A percentile compares a stretch with the other conserved stretches of the same genome.
Conservation (phyloP, 352 stramenopile genomes). For the Thalassiosira mediterranea region DNA sequence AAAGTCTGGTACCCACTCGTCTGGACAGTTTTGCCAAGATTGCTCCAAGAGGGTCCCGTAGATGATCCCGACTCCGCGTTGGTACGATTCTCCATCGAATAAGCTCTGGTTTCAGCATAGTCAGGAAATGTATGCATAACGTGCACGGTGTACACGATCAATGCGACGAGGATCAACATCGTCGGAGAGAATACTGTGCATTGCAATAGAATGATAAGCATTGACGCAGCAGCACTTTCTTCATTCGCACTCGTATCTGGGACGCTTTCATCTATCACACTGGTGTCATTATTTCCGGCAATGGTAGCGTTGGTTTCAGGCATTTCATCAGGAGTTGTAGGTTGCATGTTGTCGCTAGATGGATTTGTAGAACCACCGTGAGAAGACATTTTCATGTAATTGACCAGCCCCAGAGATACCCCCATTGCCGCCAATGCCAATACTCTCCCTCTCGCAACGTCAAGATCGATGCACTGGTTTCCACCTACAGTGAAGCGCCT, state of each 20-base stretch:
- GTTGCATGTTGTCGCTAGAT: no score
- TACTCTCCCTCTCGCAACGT: conserved; percentile 30
- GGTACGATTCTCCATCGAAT: no score
- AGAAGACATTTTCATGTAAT: conserved; percentile 18
- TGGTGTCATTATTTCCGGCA: not conserved
- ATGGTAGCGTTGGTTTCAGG: no score
- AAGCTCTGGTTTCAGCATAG: conserved; percentile 28
- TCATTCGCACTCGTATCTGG: not conserved
- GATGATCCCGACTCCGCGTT: no score
- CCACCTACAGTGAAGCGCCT: conserved; percentile 6
- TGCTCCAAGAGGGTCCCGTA: no score
- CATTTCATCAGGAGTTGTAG: no score
- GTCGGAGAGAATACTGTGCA: conserved; percentile 35
- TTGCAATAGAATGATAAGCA: conserved; percentile 26
- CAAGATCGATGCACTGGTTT: conserved; percentile 30
- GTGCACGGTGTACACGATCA: conserved; percentile 33
- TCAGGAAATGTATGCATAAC: conserved; percentile 42
- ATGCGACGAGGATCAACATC: conserved; percentile 31
- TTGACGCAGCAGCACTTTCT: not conserved
- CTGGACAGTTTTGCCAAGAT: no score
- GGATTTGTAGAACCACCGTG: not conserved
- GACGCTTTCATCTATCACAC: no score
- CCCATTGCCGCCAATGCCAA: conserved; percentile 28
- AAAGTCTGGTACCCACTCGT: no score
- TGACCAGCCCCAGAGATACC: conserved; percentile 15